phyloP scores from a whole-genome alignment of 2,329 filamentous ascomycete species.

The Aspergillus candidus region DNA sequence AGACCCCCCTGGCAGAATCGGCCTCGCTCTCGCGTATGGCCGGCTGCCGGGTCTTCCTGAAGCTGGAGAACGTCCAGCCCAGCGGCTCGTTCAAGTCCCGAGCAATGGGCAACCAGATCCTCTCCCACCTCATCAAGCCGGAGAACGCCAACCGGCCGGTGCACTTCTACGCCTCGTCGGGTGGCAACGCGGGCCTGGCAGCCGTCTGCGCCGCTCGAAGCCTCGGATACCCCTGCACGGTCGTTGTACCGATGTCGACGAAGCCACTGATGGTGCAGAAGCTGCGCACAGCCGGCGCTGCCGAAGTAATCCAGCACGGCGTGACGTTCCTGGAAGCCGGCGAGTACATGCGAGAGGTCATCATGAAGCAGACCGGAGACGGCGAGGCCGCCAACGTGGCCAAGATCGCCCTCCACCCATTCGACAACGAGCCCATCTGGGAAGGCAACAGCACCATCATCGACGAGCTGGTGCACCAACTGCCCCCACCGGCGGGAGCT shows the following conservation, averaged over 20 bases:
- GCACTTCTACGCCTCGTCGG: conserved; percentile 75
- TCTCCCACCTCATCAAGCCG: conserved; percentile 43
- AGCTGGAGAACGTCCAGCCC: conserved; percentile 78
- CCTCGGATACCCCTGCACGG: conserved; percentile 61
- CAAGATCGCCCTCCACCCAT: conserved; percentile 40
- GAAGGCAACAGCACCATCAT: conserved; percentile 42
- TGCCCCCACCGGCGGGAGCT: conserved; percentile 29
- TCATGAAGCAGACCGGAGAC: conserved; percentile 29
- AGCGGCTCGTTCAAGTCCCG: conserved; percentile 80
- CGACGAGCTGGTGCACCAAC: conserved; percentile 39
- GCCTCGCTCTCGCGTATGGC: conserved; percentile 60
- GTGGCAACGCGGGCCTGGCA: conserved; percentile 79
- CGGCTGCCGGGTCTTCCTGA: conserved; percentile 77
- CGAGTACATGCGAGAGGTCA: conserved; percentile 53
- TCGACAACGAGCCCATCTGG: conserved; percentile 43
- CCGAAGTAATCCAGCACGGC: conserved; percentile 61
- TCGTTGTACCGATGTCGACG: conserved; percentile 65
- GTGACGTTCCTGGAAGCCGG: conserved; percentile 66
- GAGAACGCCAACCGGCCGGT: conserved; percentile 38
- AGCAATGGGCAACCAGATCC: conserved; percentile 67
- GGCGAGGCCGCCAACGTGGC: conserved; percentile 24
- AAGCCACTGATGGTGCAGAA: conserved; percentile 66
- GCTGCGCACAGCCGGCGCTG: conserved; percentile 60
- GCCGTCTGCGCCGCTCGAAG: conserved; percentile 66
- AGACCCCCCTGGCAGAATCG: conserved; percentile 66